Percentiles rank a stretch among this genome's conserved stretches.
Evolutionary conservation across 805 yeast genomes (phyloP).

Genomic region (Ogataea trehalophila): DNA sequence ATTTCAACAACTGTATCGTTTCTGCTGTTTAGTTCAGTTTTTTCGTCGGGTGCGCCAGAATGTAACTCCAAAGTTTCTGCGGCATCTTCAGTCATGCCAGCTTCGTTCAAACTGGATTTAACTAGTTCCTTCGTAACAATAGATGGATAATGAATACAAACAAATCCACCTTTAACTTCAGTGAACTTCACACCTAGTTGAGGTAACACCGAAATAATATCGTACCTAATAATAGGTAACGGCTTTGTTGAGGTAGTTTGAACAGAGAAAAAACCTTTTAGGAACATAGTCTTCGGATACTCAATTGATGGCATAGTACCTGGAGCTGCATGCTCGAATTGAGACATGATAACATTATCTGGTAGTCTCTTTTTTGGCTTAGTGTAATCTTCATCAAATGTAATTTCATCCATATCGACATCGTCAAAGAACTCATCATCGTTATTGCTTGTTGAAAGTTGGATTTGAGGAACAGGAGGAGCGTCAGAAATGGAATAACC

Average conservation of each 20-base stretch:
- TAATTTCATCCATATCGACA: slow-evolving; percentile 36
- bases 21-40: slow-evolving; percentile 15
- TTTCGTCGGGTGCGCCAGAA: neutral
- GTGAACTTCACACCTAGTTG: slow-evolving; percentile 74
- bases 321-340: slow-evolving; percentile 52
- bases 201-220: slow-evolving; percentile 70
- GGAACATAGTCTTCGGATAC: slow-evolving; percentile 82
- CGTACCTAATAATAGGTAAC: slow-evolving; percentile 79
- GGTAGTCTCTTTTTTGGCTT: slow-evolving; percentile 32
- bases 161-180: slow-evolving; percentile 92
- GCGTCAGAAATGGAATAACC: slow-evolving; percentile 23
- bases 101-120: neutral
- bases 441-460: slow-evolving; percentile 19
- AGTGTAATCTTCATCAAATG: slow-evolving; percentile 23
- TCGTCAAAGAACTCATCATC: slow-evolving; percentile 60
- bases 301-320: slow-evolving; percentile 93
- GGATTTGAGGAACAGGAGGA: slow-evolving; percentile 40
- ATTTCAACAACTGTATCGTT: slow-evolving; percentile 16
- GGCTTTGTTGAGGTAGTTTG: slow-evolving; percentile 94
- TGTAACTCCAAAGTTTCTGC: neutral
- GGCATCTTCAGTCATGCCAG: neutral
- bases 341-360: slow-evolving; percentile 42
- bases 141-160: slow-evolving; percentile 68
- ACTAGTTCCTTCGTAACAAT: slow-evolving; percentile 20
- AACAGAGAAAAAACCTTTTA: slow-evolving; percentile 90